These are phyloP conservation scores for Neonectria coccinea DNA, from an alignment of 2,329 filamentous ascomycete species.

Conservation along the genomic window DNA sequence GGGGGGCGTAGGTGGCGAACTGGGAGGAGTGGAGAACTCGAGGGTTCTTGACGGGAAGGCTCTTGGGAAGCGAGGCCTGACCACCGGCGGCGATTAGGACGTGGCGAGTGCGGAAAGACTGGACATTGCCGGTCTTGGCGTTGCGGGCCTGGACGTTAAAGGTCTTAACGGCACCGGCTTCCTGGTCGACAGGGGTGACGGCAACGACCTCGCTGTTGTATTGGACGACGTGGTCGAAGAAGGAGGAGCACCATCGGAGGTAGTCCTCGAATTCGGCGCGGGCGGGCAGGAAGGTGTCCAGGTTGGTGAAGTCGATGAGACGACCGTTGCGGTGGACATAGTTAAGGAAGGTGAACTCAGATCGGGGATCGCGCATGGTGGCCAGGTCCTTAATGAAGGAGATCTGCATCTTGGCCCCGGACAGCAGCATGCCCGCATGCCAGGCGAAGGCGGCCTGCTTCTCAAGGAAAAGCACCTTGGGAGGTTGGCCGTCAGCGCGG, in stretches of 20 bases:
- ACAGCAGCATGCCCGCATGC: slow-evolving; percentile 96
- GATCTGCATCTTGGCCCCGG: slow-evolving; percentile 96
- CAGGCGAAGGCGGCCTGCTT: slow-evolving; percentile 86
- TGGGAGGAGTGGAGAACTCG: slow-evolving; percentile 89
- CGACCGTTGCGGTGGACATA: slow-evolving; percentile 86
- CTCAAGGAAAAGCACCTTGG: slow-evolving; percentile 89
- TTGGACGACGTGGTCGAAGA: slow-evolving; percentile 78
- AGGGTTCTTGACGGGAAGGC: slow-evolving; percentile 76
- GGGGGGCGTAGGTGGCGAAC: slow-evolving; percentile 75
- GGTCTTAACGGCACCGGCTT: slow-evolving; percentile 65
- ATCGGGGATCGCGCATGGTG: slow-evolving; percentile 86
- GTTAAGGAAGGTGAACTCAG: slow-evolving; percentile 94
- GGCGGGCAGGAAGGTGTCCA: slow-evolving; percentile 88
- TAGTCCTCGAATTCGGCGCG: slow-evolving; percentile 95
- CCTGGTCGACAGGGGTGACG: slow-evolving; percentile 70
- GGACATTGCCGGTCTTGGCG: slow-evolving; percentile 64
- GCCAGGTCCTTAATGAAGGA: slow-evolving; percentile 97
- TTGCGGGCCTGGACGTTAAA: slow-evolving; percentile 78
- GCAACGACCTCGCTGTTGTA: slow-evolving; percentile 84
- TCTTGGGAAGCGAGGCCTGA: slow-evolving; percentile 76
- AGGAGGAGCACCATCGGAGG: slow-evolving; percentile 88
- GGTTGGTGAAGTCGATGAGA: slow-evolving; percentile 91
- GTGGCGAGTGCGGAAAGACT: slow-evolving; percentile 69
- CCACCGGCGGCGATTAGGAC: slow-evolving; percentile 72
- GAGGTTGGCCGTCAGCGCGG: slow-evolving; percentile 57